Evolutionary conservation across 805 yeast genomes (phyloP).

Genomic region (Monosporozyma siamensis): DNA sequence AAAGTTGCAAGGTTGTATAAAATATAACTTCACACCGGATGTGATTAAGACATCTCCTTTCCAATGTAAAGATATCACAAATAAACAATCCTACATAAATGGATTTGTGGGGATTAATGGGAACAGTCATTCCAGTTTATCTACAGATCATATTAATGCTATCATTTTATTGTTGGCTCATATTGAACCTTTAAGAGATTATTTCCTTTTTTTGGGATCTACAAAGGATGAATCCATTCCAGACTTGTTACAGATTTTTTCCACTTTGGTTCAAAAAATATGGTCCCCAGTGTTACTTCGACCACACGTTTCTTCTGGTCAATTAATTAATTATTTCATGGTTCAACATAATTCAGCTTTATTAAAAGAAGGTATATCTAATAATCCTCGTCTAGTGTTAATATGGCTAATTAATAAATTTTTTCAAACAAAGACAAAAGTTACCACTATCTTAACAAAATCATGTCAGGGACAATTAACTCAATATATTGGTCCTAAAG

Average conservation of each 20-base stretch:
- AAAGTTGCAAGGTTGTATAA: neutral
- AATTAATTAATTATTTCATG: conserved; percentile 43
- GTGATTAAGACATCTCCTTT: conserved; percentile 31
- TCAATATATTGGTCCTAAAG: neutral
- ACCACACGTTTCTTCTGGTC: conserved; percentile 59
- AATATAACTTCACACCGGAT: conserved; percentile 38
- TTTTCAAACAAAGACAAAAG: conserved; percentile 22
- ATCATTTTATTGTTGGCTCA: conserved; percentile 50
- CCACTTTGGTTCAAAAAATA: conserved; percentile 43
- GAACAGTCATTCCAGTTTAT: conserved; percentile 31
- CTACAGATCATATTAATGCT: conserved; percentile 49
- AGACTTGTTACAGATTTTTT: conserved; percentile 37
- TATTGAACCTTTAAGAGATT: conserved; percentile 40
- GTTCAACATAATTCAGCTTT: conserved; percentile 37
- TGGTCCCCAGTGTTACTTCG: conserved; percentile 58
- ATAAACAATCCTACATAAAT: conserved; percentile 39
- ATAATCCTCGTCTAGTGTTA: conserved; percentile 48
- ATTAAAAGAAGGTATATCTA: conserved; percentile 23
- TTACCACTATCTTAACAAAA: conserved; percentile 26
- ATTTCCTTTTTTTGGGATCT: conserved; percentile 35
- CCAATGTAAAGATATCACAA: conserved; percentile 34
- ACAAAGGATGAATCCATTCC: conserved; percentile 12
- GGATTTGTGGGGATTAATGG: conserved; percentile 58
- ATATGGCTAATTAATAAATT: conserved; percentile 50
- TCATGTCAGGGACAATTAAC: conserved; percentile 44